A percentile compares a stretch with the other conserved stretches of the same genome.
These are phyloP conservation scores for Beauveria rudraprayagi DNA, from an alignment of 2,329 filamentous ascomycete genomes.

Conservation along the genomic window DNA sequence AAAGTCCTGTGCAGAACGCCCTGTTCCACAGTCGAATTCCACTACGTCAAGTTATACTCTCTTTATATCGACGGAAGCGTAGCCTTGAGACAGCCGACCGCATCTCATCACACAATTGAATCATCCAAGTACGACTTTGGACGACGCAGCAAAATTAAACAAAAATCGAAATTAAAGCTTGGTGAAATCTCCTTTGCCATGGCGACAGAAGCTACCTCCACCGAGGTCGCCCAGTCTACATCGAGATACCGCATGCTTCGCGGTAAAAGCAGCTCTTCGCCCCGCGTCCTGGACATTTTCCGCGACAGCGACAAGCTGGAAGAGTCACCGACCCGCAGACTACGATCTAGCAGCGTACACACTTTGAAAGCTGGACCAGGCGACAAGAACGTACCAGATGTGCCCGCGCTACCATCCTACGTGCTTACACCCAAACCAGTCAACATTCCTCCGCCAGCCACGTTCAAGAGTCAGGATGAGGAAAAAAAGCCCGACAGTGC, in stretches of 20 bases:
- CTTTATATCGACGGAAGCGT: neutral
- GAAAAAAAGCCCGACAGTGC: neutral
- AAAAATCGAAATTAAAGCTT: neutral
- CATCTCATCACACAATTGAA: neutral
- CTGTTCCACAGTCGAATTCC: neutral
- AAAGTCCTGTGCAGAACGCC: neutral
- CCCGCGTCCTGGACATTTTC: constrained; percentile 22
- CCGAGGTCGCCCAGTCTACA: constrained; percentile 6
- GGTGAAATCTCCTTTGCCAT: constrained; percentile 8
- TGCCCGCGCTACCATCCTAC: constrained; percentile 19
- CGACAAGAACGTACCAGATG: constrained; percentile 15
- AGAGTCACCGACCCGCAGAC: constrained; percentile 13
- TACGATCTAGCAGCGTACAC: constrained; percentile 21
- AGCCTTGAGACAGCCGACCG: neutral
- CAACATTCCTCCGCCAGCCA: constrained; percentile 19
- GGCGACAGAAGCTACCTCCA: constrained; percentile 16
- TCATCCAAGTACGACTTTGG: neutral
- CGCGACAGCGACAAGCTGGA: constrained; percentile 14
- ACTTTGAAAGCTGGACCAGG: constrained; percentile 12
- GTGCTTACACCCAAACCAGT: constrained; percentile 22
- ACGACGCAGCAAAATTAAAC: neutral
- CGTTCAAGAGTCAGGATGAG: constrained; percentile 7
- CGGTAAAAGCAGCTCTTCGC: constrained; percentile 28
- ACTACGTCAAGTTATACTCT: neutral
- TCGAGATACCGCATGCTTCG: constrained; percentile 27